phyloP scores from a whole-genome alignment of 208 protist species.

The Vickermania ingenoplastis region DNA sequence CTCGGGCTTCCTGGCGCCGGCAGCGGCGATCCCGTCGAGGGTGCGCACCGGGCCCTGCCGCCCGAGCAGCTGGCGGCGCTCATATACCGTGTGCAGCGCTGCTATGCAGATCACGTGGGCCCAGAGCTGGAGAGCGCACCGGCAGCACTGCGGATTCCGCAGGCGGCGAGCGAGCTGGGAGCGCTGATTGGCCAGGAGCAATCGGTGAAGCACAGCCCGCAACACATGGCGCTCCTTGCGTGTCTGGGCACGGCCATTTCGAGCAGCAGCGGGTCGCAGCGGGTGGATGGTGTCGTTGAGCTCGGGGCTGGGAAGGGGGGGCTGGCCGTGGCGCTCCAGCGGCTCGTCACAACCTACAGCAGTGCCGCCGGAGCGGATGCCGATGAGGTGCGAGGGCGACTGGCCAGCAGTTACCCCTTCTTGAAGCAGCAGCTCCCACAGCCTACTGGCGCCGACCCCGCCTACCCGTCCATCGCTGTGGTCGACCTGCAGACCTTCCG shows the following conservation, averaged over 20 bases:
- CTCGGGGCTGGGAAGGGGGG: conserved; percentile 71
- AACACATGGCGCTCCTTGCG: conserved; percentile 43
- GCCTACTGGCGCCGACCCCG: neutral
- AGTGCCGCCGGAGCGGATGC: neutral
- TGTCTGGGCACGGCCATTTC: conserved; percentile 30
- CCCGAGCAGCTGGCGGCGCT: conserved; percentile 4
- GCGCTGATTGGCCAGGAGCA: conserved; percentile 10
- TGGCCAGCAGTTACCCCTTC: conserved; percentile 3
- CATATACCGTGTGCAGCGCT: conserved; percentile 14
- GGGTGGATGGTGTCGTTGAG: conserved; percentile 46
- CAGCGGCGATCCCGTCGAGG: neutral
- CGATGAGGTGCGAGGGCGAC: neutral
- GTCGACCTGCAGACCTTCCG: conserved; percentile 63
- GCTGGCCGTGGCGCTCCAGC: conserved; percentile 51
- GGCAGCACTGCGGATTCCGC: neutral
- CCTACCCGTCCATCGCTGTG: conserved; percentile 27
- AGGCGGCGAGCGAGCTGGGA: neutral
- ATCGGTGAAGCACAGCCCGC: conserved; percentile 55
- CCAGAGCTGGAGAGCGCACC: conserved; percentile 7
- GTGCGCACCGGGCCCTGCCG: conserved; percentile 10
- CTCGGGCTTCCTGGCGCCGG: conserved; percentile 2
- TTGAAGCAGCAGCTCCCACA: conserved; percentile 5
- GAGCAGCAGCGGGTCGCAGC: conserved; percentile 6
- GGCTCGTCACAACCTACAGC: conserved; percentile 11
- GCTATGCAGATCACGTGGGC: conserved; percentile 10